Base-by-base conservation (phyloP, 2,329 filamentous ascomycete genomes). In the Dactylellina parvicollis region DNA sequence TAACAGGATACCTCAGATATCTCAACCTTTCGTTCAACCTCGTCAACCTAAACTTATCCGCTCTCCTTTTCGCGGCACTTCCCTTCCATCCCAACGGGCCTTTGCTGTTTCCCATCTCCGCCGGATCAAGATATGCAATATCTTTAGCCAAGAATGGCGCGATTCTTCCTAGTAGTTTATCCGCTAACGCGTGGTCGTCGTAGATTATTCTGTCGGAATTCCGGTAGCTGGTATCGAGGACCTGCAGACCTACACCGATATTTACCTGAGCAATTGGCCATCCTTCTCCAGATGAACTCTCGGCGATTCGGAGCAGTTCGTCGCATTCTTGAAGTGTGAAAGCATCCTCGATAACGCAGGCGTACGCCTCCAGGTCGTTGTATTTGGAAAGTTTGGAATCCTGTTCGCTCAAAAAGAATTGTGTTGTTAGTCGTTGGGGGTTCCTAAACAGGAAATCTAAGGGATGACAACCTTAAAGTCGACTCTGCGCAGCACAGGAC, bases 181-280 rank as follows among this genome's bases (percentile, higher is more conserved):
- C 83, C 0, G 87, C 88, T 0, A 94, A 76, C 0, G 86, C 85
- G 2, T 84, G 82, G 12, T 85, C 81, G 78, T 95, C 90, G 86
- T 88, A 91, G 76, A 95, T 89, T 75, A 94, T 91, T 2, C 91
- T 85, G n/a, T 89, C 89, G 77, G 89, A 89, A 73, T 90, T 88
- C 14, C 91, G 84, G 52, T 69, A 67, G 24, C 70, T 74, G 0
- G 62, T 74, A 20, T 69, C 65, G 3, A 77, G 55, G 30, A 77
- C 62, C 18, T 77, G 65, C 16, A 34, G 30, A 30, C 66, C 64
- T 28, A 64, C 50, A 4, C 76, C 72, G 24, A 76, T 54, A 34
- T 75, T 60, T 10, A 73, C 67, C 49, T 75, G 75, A 26, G 59
- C 73, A 10, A 73, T 64, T n/a, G 76, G 75, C 60, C 75, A 75